These are phyloP conservation scores for Solanum hybrid DNA, from an alignment of 305 asterid genomes.

Conservation along the genomic window DNA sequence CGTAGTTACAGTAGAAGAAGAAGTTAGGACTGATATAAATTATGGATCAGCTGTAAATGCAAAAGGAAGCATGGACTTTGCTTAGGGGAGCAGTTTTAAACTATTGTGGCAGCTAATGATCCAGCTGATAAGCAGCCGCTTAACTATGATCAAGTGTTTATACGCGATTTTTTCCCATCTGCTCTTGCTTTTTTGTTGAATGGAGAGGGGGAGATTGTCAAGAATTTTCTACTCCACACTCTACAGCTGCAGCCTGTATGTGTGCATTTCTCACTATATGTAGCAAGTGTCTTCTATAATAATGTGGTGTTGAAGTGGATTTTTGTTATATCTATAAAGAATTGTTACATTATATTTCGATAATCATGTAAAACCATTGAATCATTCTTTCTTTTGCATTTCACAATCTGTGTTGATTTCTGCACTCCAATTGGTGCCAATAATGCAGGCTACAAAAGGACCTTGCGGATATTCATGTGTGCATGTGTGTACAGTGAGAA, in stretches of 20 bases:
- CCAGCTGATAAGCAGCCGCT: slow-evolving; percentile 51
- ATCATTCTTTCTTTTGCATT: not conserved
- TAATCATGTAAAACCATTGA: not conserved
- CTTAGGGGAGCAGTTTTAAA: slow-evolving; percentile 49
- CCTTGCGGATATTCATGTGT: not conserved
- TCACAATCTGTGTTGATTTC: not conserved
- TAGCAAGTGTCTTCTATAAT: not conserved
- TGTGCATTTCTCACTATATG: slow-evolving; percentile 4
- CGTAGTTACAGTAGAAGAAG: slow-evolving; percentile 1
- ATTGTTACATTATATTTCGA: not conserved
- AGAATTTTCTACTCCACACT: slow-evolving; percentile 68
- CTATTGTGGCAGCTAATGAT: slow-evolving; percentile 62
- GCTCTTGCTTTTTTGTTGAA: slow-evolving; percentile 75
- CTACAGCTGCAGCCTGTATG: slow-evolving; percentile 51
- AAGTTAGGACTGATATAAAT: slow-evolving; percentile 6
- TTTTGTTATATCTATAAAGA: not conserved
- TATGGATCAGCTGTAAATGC: slow-evolving; percentile 6
- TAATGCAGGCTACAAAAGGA: not conserved
- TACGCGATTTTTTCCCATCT: slow-evolving; percentile 77
- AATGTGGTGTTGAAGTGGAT: not conserved
- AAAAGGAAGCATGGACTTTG: slow-evolving; percentile 56
- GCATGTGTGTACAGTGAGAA: not conserved
- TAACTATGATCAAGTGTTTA: slow-evolving; percentile 68
- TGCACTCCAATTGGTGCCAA: not conserved
- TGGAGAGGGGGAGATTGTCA: slow-evolving; percentile 66